Percentiles rank a stretch among this genome's conserved stretches.
phyloP scores from a whole-genome alignment of 805 yeast genomes.

The Jamesozyma jinghongensis region DNA sequence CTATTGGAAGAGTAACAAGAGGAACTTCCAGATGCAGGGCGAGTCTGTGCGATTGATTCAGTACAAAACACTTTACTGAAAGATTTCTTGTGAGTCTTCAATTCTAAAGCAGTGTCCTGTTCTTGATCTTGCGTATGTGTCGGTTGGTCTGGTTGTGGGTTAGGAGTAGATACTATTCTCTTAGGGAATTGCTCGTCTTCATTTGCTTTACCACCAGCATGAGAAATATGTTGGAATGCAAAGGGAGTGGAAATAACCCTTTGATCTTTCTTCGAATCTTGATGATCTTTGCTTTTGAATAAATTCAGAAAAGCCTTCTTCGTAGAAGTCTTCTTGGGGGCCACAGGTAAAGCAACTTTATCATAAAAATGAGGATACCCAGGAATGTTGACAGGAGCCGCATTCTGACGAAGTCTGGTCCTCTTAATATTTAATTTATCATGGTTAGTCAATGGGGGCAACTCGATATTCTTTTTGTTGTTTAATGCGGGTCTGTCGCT shows the following conservation, averaged over 20 bases:
- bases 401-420: neutral
- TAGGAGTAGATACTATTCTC: neutral
- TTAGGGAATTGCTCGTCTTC: no score
- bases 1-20: conserved; percentile 10
- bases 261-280: neutral
- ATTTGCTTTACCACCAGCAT: conserved; percentile 25
- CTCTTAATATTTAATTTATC: neutral
- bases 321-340: conserved; percentile 2
- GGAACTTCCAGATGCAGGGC: conserved; percentile 7
- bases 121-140: neutral
- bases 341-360: neutral
- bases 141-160: neutral
- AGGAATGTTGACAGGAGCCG: neutral
- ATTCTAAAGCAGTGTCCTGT: neutral
- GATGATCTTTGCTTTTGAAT: conserved; percentile 21
- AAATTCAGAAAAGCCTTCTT: conserved; percentile 25
- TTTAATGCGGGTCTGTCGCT: conserved; percentile 29
- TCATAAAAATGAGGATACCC: neutral
- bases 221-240: conserved; percentile 34
- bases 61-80: conserved; percentile 8
- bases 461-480: conserved; percentile 30
- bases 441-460: conserved; percentile 26
- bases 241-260: conserved; percentile 31
- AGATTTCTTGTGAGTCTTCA: neutral
- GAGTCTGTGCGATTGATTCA: conserved; percentile 2